Conservation (phyloP, 2,329 filamentous ascomycete species). For the Didymellaceae sp. region DNA sequence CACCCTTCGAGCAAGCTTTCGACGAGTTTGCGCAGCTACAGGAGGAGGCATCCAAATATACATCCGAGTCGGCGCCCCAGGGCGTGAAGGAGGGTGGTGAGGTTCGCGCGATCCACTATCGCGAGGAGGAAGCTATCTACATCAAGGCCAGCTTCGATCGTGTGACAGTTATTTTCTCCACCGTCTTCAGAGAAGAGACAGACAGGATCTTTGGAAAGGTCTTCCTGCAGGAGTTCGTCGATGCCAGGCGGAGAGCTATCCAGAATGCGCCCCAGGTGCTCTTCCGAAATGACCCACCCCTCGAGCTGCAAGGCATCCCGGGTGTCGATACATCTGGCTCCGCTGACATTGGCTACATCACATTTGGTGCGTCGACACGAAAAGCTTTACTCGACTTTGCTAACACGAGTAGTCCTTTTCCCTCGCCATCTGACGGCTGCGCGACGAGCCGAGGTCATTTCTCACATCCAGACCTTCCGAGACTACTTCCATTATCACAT, state of each 20-base stretch:
- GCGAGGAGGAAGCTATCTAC: slow-evolving; percentile 98
- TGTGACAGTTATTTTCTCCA: slow-evolving; percentile 99
- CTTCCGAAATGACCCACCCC: slow-evolving; percentile 90
- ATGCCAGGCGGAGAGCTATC: slow-evolving; percentile 90
- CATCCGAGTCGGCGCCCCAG: slow-evolving; percentile 90
- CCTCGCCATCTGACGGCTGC: slow-evolving; percentile 91
- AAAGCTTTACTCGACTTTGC: slow-evolving; percentile 20
- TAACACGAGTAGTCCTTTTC: slow-evolving; percentile 75
- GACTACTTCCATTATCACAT: slow-evolving; percentile 99
- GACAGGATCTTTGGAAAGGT: slow-evolving; percentile 97
- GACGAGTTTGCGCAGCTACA: slow-evolving; percentile 86
- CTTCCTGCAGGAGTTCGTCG: slow-evolving; percentile 98
- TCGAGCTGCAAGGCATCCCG: slow-evolving; percentile 86
- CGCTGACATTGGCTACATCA: slow-evolving; percentile 94
- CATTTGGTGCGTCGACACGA: slow-evolving; percentile 73
- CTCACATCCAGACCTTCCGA: slow-evolving; percentile 99
- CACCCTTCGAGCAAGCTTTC: slow-evolving; percentile 96
- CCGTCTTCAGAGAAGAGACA: slow-evolving; percentile 96
- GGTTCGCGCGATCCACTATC: slow-evolving; percentile 96
- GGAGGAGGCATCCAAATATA: slow-evolving; percentile 90
- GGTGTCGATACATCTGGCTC: slow-evolving; percentile 76
- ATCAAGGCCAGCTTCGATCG: slow-evolving; percentile 97
- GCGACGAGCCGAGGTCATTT: slow-evolving; percentile 92
- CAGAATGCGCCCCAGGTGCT: slow-evolving; percentile 98
- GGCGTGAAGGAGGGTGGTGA: slow-evolving; percentile 87